A percentile compares a stretch with the other conserved stretches of the same genome.
Conservation (phyloP, 306 rosid species). For the Cucurbita pepo region DNA sequence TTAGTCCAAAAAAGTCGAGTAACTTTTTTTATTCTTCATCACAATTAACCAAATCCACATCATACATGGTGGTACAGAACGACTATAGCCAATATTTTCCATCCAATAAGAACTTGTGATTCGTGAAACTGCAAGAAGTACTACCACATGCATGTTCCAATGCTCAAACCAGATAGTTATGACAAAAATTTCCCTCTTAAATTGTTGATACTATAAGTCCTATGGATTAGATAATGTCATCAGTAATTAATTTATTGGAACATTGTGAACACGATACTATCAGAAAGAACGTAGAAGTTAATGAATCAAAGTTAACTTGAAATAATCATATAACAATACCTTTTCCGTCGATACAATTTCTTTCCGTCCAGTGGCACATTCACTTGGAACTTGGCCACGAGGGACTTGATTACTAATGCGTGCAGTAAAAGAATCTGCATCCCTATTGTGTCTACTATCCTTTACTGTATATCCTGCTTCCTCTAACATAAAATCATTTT, state of each 20-base stretch:
- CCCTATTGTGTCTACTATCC: background rate
- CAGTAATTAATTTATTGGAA: background rate
- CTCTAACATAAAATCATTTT: slow-evolving; percentile 5
- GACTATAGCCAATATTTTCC: background rate
- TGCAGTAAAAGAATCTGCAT: background rate
- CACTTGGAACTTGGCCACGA: slow-evolving; percentile 10
- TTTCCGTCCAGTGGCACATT: slow-evolving; percentile 6
- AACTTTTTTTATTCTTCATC: background rate
- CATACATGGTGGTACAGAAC: background rate
- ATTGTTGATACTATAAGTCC: background rate
- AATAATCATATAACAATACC: slow-evolving; percentile 22
- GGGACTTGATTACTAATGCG: slow-evolving; percentile 16
- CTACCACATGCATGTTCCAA: background rate
- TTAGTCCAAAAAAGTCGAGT: slow-evolving; percentile 12
- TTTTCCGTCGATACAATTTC: slow-evolving; percentile 12
- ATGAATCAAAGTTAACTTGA: background rate
- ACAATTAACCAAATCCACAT: background rate
- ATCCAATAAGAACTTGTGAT: background rate
- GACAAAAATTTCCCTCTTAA: background rate
- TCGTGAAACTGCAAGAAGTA: background rate
- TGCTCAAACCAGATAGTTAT: background rate
- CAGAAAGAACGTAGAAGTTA: background rate
- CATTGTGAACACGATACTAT: background rate
- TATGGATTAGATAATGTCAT: background rate
- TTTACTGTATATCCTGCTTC: slow-evolving; percentile 2